Evolutionary conservation across 352 stramenopile genomes (phyloP), one percentile per base, ranked within the genome.

Genomic region (Globisporangium paroecandrum): DNA sequence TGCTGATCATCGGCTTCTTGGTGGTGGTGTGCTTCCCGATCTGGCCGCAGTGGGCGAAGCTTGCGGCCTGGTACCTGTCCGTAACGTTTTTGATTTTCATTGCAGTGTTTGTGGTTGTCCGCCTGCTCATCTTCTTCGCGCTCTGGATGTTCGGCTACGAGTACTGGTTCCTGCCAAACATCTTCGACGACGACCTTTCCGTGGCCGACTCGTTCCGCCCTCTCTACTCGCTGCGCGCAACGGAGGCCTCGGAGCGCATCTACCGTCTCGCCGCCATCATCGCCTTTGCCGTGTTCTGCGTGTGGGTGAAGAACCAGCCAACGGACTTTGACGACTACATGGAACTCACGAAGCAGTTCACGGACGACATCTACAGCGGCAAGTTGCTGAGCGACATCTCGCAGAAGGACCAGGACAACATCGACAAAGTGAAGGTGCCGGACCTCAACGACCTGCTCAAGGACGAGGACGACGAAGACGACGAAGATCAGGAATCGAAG

Each of bases 251-350:
- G 32, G 97, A 99, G 81, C 86, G 96, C 29, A 97, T 98, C 62
- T 99, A 99, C 76, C 93, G 97, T 59, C 71, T 98, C 27, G 83
- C 93, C 34, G 91, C 97, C 43, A 87, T 97, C 54, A 71, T 98
- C 25, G 85, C 89, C 15, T 98, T 99, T 65, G 89, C 95, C 15
- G 97, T 82, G 5, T 99, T 99, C 70, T 98, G 95, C 70, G 95
- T 98, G 18, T 99, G 97, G 97, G 96, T 98, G 54, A 97, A 98
- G 66, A 99, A 98, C 66, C 98, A 99, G 79, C 98, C 98, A 12
- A 99, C 97, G 12, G 97, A 99, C 77, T 99, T 99, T 82, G 98
- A 99, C 89, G 97, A 97, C 5, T 99, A 99, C 85, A 98, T 99
- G 75, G 83, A 95, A 71, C 90, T 97, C 34, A 98, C 98, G 70